A percentile compares a stretch with the other conserved stretches of the same genome.
These are phyloP conservation scores for Fusarium brachygibbosum DNA, from an alignment of 2,329 filamentous ascomycete species.

Conservation along the genomic window DNA sequence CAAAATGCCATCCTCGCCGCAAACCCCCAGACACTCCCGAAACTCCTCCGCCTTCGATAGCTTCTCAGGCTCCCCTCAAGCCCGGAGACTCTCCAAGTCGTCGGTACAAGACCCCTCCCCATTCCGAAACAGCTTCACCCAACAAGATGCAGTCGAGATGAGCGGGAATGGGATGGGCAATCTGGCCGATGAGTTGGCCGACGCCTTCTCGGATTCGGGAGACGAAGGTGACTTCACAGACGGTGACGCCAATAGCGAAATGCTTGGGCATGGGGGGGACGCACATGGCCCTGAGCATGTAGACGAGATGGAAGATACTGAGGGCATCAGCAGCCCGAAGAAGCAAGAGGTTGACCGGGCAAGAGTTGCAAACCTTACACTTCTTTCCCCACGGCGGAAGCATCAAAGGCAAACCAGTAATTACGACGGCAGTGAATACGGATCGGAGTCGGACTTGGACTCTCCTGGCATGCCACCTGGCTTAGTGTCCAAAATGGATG, in stretches of 20 bases:
- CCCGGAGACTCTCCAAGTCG: conserved; percentile 65
- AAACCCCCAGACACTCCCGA: conserved; percentile 71
- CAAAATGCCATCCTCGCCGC: conserved; percentile 60
- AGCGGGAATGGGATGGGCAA: conserved; percentile 76
- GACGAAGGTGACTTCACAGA: conserved; percentile 68
- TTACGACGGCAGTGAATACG: conserved; percentile 82
- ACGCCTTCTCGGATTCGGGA: conserved; percentile 76
- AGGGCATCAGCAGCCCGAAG: conserved; percentile 24
- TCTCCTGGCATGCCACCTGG: conserved; percentile 75
- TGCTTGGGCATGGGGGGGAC: conserved; percentile 20
- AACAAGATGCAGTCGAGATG: conserved; percentile 63
- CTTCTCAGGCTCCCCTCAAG: conserved; percentile 60
- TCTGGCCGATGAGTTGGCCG: conserved; percentile 83
- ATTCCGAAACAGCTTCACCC: conserved; percentile 63
- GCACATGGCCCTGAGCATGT: conserved; percentile 24
- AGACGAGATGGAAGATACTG: conserved; percentile 25
- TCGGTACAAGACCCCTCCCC: conserved; percentile 65
- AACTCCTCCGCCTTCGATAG: conserved; percentile 69
- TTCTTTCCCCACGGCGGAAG: conserved; percentile 60
- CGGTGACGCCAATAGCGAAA: conserved; percentile 54
- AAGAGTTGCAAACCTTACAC: conserved; percentile 59
- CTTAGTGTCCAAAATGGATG: conserved; percentile 77
- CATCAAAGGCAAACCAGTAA: conserved; percentile 69
- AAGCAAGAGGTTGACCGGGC: conserved; percentile 41
- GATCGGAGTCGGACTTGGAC: conserved; percentile 78